These are phyloP conservation scores for Sarocladiaceae sp. DNA, from an alignment of 2,329 filamentous ascomycete genomes.

Conservation along the genomic window DNA sequence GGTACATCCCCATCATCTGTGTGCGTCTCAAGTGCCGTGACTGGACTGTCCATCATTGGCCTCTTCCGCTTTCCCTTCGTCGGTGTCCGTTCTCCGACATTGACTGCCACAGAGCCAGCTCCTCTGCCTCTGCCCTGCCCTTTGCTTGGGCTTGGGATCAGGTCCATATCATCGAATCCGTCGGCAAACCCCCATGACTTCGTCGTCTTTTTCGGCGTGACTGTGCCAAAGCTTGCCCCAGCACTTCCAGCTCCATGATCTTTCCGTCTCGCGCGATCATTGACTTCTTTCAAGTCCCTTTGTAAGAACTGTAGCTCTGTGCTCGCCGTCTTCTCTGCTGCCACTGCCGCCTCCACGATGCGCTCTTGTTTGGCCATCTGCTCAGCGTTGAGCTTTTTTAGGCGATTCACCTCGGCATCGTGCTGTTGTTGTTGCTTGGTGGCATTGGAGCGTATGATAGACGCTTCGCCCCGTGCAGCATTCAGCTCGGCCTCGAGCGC, in stretches of 20 bases:
- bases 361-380: constrained; percentile 57
- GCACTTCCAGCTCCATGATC: constrained; percentile 23
- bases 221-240: constrained; percentile 15
- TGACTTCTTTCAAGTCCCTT: constrained; percentile 61
- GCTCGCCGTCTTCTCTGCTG: constrained; percentile 56
- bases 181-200: constrained; percentile 58
- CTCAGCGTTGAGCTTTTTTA: constrained; percentile 59
- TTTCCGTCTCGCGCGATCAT: constrained; percentile 40
- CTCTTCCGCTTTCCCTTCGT: constrained; percentile 67
- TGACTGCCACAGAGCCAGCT: constrained; percentile 34
- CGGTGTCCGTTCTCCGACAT: constrained; percentile 51
- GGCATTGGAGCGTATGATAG: constrained; percentile 67
- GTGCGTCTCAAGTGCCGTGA: constrained; percentile 51
- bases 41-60: constrained; percentile 57
- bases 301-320: constrained; percentile 69
- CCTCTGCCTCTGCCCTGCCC: constrained; percentile 34
- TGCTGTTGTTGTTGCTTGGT: constrained; percentile 56
- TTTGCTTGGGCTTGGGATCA: constrained; percentile 48
- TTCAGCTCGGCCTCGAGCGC: constrained; percentile 50
- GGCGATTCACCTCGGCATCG: constrained; percentile 53
- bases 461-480: constrained; percentile 63
- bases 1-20: constrained; percentile 20
- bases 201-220: constrained; percentile 55
- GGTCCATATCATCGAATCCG: constrained; percentile 67
- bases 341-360: constrained; percentile 57